Evolutionary conservation across 2,329 filamentous ascomycete genomes (phyloP).

Genomic region (Tolypocladium album): DNA sequence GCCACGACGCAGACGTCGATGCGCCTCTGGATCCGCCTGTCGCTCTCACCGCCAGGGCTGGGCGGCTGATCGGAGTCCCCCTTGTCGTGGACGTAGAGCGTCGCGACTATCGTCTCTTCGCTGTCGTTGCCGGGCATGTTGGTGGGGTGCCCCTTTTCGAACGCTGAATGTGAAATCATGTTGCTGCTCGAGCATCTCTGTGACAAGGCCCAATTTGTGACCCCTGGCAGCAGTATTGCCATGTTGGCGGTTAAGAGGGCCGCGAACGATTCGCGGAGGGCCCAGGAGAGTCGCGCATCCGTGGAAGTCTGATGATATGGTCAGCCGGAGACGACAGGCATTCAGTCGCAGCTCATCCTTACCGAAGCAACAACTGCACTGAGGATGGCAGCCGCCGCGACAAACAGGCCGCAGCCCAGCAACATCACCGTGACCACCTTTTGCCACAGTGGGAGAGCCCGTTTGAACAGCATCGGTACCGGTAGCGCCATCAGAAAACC

Average conservation of each 20-base stretch:
- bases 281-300: not conserved
- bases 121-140: constrained; percentile 3
- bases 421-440: not conserved
- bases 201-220: not conserved
- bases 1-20: constrained; percentile 6
- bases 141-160: not conserved
- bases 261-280: constrained; percentile 2
- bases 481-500: constrained; percentile 2
- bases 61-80: not conserved
- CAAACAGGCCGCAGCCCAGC: constrained; percentile 1
- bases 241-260: not conserved
- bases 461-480: not conserved
- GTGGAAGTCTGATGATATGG: not conserved
- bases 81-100: not conserved
- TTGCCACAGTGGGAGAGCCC: not conserved
- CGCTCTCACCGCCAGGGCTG: not conserved
- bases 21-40: constrained; percentile 4
- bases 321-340: not conserved
- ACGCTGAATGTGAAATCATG: not conserved
- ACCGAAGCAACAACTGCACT: constrained; percentile 1
- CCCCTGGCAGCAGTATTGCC: not conserved
- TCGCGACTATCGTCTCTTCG: constrained; percentile 1
- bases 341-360: not conserved
- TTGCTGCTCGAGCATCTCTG: not conserved
- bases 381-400: not conserved